These are phyloP conservation scores for Cunninghamia lanceolata DNA, from an alignment of 75 land plant species.

Conservation along the genomic window DNA sequence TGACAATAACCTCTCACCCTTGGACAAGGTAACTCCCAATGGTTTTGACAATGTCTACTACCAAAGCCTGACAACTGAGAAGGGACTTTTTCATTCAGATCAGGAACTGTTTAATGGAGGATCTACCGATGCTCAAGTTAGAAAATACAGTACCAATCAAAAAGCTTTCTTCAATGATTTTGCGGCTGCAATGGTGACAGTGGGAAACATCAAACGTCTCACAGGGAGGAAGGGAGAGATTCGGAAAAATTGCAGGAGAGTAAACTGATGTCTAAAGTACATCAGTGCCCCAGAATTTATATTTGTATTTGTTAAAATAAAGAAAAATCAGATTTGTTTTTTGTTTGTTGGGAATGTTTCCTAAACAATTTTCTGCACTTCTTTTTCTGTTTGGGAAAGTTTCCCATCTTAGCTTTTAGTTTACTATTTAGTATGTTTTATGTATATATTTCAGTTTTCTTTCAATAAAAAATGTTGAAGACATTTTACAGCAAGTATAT, in stretches of 20 bases:
- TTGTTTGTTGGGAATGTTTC: too few relatives aligned
- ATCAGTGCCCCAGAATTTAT: too few relatives aligned
- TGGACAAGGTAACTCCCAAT: not conserved
- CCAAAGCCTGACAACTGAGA: not conserved
- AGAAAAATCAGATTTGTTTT: too few relatives aligned
- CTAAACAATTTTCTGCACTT: too few relatives aligned
- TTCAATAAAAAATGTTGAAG: too few relatives aligned
- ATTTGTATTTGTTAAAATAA: too few relatives aligned
- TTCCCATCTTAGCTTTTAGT: too few relatives aligned
- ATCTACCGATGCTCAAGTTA: not conserved
- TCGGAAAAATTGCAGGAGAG: conserved; percentile 21
- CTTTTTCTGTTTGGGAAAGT: too few relatives aligned
- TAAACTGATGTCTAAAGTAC: not conserved
- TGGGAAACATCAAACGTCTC: conserved; percentile 18
- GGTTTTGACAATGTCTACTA: conserved; percentile 13
- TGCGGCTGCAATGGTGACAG: conserved; percentile 18
- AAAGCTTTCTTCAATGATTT: not conserved
- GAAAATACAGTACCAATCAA: not conserved
- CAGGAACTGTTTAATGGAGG: conserved; percentile 6
- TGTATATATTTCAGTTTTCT: too few relatives aligned
- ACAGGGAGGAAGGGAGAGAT: conserved; percentile 18
- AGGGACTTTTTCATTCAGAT: conserved; percentile 11
- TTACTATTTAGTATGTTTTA: too few relatives aligned
- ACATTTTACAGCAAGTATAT: too few relatives aligned
- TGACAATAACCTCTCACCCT: not conserved